Conservation (phyloP, 768 basidiomycete species). For the Macrocybe gigantea region DNA sequence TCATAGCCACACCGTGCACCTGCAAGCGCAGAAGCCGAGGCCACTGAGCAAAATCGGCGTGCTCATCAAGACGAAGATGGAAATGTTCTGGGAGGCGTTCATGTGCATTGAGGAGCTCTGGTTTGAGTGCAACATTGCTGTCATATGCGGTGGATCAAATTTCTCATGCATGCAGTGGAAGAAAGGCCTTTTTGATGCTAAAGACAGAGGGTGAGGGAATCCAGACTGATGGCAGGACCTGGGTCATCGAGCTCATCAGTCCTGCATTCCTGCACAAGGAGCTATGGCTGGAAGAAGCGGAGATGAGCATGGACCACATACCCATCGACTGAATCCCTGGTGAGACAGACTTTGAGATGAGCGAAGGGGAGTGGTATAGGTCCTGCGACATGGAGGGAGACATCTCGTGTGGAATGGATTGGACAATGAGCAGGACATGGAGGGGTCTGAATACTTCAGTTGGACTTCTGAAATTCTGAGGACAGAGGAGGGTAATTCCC, state of each 20-base stretch:
- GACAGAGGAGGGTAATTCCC: no score
- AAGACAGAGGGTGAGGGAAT: constrained; percentile 29
- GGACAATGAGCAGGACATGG: constrained; percentile 25
- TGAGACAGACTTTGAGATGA: constrained; percentile 22
- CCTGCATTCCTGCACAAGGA: constrained; percentile 21
- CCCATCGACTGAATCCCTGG: constrained; percentile 40
- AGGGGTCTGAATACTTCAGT: constrained; percentile 11
- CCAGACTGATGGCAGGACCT: constrained; percentile 24
- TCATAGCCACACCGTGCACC: constrained; percentile 48
- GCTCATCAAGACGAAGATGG: constrained; percentile 47
- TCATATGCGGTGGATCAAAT: constrained; percentile 55
- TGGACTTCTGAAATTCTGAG: constrained; percentile 7
- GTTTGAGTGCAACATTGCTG: constrained; percentile 41
- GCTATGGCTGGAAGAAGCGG: constrained; percentile 24
- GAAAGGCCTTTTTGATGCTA: constrained; percentile 32
- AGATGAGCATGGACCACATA: constrained; percentile 32
- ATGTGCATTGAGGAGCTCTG: constrained; percentile 46
- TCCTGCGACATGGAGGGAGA: constrained; percentile 37
- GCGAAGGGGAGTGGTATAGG: constrained; percentile 20
- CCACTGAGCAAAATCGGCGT: constrained; percentile 41
- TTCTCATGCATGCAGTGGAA: constrained; percentile 42
- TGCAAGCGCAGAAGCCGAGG: constrained; percentile 35
- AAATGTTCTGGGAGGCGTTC: constrained; percentile 41
- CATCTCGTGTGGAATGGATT: constrained; percentile 34
- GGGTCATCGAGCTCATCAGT: constrained; percentile 42